Base-by-base conservation (phyloP, 805 yeast genomes). In the Ascoidea asiatica region DNA sequence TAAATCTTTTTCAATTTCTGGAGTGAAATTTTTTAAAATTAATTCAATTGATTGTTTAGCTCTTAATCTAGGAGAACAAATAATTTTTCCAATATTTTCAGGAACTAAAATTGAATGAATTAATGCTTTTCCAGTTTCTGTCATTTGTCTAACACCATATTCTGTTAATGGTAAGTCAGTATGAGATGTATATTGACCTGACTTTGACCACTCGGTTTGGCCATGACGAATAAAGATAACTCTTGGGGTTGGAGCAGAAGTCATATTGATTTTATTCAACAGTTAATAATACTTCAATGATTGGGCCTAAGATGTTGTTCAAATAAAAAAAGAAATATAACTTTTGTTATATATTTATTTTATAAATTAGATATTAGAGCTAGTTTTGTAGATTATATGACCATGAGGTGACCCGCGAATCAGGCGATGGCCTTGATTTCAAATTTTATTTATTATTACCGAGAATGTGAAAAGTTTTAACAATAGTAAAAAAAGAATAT, bases 201-300 rank as follows among this genome's bases (percentile, higher is more conserved):
- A 73, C 56, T 83, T 79, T 40, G 97, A 89, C 97, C 97, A 89
- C 61, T 81, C 95, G 2, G 97, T 89, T 65, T 89, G 95, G 22
- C 90, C 90, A 53, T 83, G 92, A 58, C 92, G 86, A 42, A 81
- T 73, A 51, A 81, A 75, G 21, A 81, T 70, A 43, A 81, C 73
- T 60, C 89, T 72, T 23, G 89, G 89, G 11, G 83, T 70, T 37
- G 72, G 64, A 20, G 56, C 52, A 37, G 52, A 56, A 2, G 53
- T 44, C 58, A 56, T 56, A 36, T 8, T 42, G n/a, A n/a, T n/a
- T n/a, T n/a, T n/a, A n/a, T n/a, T n/a, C n/a, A n/a, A n/a, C n/a
- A n/a, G n/a, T n/a, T n/a, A n/a, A n/a, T n/a, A n/a, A n/a, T n/a
- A n/a, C n/a, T n/a, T n/a, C n/a, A n/a, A n/a, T n/a, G n/a, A n/a